Percentiles rank a stretch among this genome's conserved stretches.
Evolutionary conservation across 2,329 filamentous ascomycete genomes (phyloP).

Genomic region (Tolypocladium ovalisporum): DNA sequence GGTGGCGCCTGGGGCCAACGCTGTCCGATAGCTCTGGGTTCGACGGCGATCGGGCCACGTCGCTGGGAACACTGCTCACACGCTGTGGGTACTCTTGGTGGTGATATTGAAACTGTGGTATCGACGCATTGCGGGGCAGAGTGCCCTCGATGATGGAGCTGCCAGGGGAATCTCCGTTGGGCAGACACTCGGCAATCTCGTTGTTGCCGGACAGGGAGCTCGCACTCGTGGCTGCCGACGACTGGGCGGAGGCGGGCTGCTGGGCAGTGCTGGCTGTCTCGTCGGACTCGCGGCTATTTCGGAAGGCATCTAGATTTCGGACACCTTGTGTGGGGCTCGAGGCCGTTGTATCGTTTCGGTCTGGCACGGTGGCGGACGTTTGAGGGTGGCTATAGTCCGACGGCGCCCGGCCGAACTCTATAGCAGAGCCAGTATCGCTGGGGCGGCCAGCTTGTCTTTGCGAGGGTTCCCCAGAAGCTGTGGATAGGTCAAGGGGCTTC

Average conservation of each 20-base stretch:
- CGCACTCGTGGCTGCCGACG: slow-evolving; percentile 43
- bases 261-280: slow-evolving; percentile 37
- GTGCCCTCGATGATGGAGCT: slow-evolving; percentile 39
- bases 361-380: slow-evolving; percentile 7
- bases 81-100: slow-evolving; percentile 38
- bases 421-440: slow-evolving; percentile 2
- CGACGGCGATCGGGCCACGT: slow-evolving; percentile 33
- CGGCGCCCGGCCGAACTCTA: slow-evolving; percentile 6
- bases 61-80: slow-evolving; percentile 30
- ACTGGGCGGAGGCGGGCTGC: slow-evolving; percentile 36
- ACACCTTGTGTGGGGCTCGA: slow-evolving; percentile 19
- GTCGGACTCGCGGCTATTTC: slow-evolving; percentile 43
- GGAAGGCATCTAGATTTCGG: slow-evolving; percentile 25
- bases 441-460: slow-evolving; percentile 1
- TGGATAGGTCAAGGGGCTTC: background rate
- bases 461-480: background rate
- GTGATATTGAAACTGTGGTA: slow-evolving; percentile 52
- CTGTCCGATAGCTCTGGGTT: slow-evolving; percentile 42
- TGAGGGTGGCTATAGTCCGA: slow-evolving; percentile 8
- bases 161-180: slow-evolving; percentile 33
- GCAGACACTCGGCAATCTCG: slow-evolving; percentile 33
- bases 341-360: slow-evolving; percentile 20
- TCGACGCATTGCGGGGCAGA: slow-evolving; percentile 27
- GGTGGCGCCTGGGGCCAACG: slow-evolving; percentile 44
- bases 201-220: slow-evolving; percentile 43